A percentile compares a stretch with the other conserved stretches of the same genome.
Conservation (phyloP, 2,329 filamentous ascomycete genomes). For the Colletotrichum sp. region DNA sequence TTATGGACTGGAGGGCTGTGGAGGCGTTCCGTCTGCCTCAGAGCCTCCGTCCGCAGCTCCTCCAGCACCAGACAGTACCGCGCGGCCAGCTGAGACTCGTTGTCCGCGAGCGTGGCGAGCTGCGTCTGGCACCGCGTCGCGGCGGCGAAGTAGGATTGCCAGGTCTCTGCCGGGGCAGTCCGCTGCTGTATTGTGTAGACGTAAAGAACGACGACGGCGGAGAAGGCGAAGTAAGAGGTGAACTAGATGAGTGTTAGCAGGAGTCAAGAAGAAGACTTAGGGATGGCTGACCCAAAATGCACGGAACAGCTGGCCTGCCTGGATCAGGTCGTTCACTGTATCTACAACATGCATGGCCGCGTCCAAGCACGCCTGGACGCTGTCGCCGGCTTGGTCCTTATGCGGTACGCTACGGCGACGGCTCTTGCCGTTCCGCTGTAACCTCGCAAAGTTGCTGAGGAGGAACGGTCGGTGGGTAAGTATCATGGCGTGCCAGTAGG, state of each 20-base stretch:
- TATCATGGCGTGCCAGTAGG: constrained; percentile 48
- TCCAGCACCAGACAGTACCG: constrained; percentile 48
- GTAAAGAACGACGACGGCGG: constrained; percentile 48
- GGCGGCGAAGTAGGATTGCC: constrained; percentile 35
- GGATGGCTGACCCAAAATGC: constrained; percentile 42
- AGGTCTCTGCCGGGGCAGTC: constrained; percentile 28
- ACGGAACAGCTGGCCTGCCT: constrained; percentile 39
- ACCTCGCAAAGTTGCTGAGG: constrained; percentile 36
- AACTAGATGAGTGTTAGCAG: constrained; percentile 25
- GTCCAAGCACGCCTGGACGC: constrained; percentile 35
- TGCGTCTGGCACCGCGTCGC: constrained; percentile 45
- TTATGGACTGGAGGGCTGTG: not conserved
- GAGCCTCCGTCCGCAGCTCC: constrained; percentile 27
- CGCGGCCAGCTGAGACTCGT: constrained; percentile 40
- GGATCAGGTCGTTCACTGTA: constrained; percentile 42
- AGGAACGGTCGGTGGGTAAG: constrained; percentile 43
- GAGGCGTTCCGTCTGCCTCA: constrained; percentile 13
- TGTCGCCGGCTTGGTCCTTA: constrained; percentile 19
- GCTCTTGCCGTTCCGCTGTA: constrained; percentile 22
- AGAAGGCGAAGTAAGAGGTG: constrained; percentile 49
- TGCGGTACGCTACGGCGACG: not conserved
- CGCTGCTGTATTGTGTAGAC: constrained; percentile 47
- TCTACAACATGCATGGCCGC: constrained; percentile 43
- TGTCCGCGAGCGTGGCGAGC: constrained; percentile 39
- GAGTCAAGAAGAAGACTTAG: rapidly evolving